phyloP scores from a whole-genome alignment of 2,329 filamentous ascomycete species.

The Diplodia scrobiculata region DNA sequence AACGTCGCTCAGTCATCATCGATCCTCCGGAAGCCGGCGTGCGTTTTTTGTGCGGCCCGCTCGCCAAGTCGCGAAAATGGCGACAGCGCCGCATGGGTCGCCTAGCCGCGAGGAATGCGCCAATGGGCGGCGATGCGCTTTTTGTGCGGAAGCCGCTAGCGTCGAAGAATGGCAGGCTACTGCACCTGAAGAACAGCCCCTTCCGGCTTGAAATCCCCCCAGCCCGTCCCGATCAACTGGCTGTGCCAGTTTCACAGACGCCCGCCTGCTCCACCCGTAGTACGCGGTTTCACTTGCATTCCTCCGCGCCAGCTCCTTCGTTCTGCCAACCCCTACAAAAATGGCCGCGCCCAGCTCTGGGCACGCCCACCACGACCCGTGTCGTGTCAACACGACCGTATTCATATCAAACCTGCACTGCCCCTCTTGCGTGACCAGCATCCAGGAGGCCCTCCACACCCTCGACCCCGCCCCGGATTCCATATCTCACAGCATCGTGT shows the following conservation, averaged over 20 bases:
- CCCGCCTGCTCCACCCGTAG: slow-evolving; percentile 9
- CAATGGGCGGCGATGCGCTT: not conserved
- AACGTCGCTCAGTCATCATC: not conserved
- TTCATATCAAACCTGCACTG: slow-evolving; percentile 76
- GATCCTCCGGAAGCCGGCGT: not conserved
- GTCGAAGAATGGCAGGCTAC: slow-evolving; percentile 12
- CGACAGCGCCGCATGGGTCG: slow-evolving; percentile 7
- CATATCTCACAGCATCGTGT: slow-evolving; percentile 71
- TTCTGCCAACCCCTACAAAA: slow-evolving; percentile 31
- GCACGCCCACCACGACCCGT: slow-evolving; percentile 28
- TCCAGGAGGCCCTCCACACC: slow-evolving; percentile 59
- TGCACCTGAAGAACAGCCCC: not conserved
- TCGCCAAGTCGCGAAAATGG: slow-evolving; percentile 8
- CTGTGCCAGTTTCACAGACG: slow-evolving; percentile 4
- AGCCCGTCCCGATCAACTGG: not conserved
- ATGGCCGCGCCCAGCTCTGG: slow-evolving; percentile 28
- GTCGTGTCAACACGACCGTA: slow-evolving; percentile 56
- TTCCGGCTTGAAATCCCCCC: not conserved
- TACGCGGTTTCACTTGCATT: slow-evolving; percentile 20
- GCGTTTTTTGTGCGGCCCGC: slow-evolving; percentile 33
- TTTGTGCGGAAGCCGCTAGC: slow-evolving; percentile 25
- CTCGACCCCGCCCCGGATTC: slow-evolving; percentile 56
- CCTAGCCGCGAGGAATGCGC: slow-evolving; percentile 24
- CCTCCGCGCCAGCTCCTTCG: slow-evolving; percentile 19
- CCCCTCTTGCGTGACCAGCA: slow-evolving; percentile 70